Evolutionary conservation across 2,329 filamentous ascomycete species (phyloP), one percentile per base, ranked within the genome.

Genomic region (Pseudogymnoascus sp.): DNA sequence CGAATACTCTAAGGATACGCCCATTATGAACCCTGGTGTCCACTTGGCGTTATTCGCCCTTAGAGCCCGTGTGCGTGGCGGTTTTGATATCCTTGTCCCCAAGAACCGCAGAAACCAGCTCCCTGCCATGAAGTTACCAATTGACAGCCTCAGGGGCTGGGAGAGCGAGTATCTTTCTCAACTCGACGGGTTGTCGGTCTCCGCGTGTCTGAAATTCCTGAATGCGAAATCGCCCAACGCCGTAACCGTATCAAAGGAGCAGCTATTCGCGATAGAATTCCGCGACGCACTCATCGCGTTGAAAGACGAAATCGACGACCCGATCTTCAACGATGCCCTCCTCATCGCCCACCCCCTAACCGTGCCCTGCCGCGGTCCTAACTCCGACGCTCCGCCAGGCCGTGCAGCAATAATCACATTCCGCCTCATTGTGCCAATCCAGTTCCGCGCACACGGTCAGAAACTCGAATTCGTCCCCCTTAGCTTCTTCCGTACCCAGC

Each of bases 401-500:
- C 67, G 66, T 1, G 74, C 74, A 59, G 71, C 72, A 2, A 73
- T 86, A 68, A 77, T 86, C 34, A 73, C 82, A n/a, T 84, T 89
- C 71, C 81, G 81, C 53, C 75, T 86, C 14, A 81, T 89, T 44
- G 81, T 87, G 16, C 84, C 84, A 1, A 84, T 89, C 28, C 84
- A 89, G 67, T 78, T 79, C 14, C 79, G 78, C 36, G 73, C 83
- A 7, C 75, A 76, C 2, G 80, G 81, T 21, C 75, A 81, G 1
- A 79, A 79, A 28, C 82, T 84, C 69, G 78, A 81, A 63, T 88
- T 88, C 67, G 78, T 82, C 1, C 86, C 88, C 0, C 75, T 89
- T 31, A 81, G 76, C 50, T 85, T 90, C 67, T 89, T 90, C 76
- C 85, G 84, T 67, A 78, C 82, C 6, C 85, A 87, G 64, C 88